These are phyloP conservation scores for Penicillium canescens DNA, from an alignment of 495 filamentous ascomycete genomes.

Conservation along the genomic window DNA sequence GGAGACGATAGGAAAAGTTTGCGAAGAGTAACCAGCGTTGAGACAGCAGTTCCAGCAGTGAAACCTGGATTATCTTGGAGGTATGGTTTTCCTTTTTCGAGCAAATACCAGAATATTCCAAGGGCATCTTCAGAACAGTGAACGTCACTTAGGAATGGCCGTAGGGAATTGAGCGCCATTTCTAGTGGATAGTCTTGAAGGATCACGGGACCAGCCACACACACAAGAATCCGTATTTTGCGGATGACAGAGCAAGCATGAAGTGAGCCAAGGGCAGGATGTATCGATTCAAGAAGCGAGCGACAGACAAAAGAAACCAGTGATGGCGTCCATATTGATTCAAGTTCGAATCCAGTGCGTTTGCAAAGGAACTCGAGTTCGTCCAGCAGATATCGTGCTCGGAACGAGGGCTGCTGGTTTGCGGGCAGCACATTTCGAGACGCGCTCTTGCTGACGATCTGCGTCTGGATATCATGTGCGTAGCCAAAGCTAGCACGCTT, in stretches of 20 bases:
- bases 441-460: constrained; percentile 64
- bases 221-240: constrained; percentile 79
- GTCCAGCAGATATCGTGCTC: constrained; percentile 67
- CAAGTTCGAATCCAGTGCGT: constrained; percentile 61
- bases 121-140: constrained; percentile 92
- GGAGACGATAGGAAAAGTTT: constrained; percentile 68
- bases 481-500: constrained; percentile 59
- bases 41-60: constrained; percentile 73
- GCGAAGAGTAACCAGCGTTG: constrained; percentile 71
- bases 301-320: constrained; percentile 75
- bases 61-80: constrained; percentile 68
- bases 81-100: constrained; percentile 66
- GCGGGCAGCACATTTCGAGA: constrained; percentile 62
- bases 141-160: constrained; percentile 74
- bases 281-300: constrained; percentile 73
- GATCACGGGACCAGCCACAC: constrained; percentile 69
- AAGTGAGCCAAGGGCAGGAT: constrained; percentile 84
- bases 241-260: constrained; percentile 84
- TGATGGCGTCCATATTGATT: constrained; percentile 73
- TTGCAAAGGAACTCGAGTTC: constrained; percentile 76
- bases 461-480: constrained; percentile 60
- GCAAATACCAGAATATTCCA: constrained; percentile 82
- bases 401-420: constrained; percentile 86
- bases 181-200: constrained; percentile 82
- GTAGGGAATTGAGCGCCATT: constrained; percentile 81